These are phyloP conservation scores for Pycnococcus provasolii DNA, from an alignment of 139 green algal species.

Conservation along the genomic window DNA sequence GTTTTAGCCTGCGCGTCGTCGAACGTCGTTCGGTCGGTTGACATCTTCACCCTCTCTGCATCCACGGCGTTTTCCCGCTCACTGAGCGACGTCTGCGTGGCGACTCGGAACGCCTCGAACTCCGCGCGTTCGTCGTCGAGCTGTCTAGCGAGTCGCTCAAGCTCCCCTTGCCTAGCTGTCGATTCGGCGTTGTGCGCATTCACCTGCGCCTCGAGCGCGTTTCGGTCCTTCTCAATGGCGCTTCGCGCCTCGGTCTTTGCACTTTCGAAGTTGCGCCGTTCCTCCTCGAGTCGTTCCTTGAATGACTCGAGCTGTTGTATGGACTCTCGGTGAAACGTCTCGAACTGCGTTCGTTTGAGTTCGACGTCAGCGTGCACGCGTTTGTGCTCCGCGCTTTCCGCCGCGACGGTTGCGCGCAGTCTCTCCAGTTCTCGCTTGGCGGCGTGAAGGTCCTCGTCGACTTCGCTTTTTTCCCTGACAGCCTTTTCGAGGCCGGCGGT, in stretches of 20 bases:
- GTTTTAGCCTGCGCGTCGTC: no score
- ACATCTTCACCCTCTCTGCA: conserved; percentile 11
- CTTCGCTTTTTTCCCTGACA: no score
- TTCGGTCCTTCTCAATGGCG: background rate
- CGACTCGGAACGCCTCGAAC: conserved; percentile 4
- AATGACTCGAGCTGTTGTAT: conserved; percentile 17
- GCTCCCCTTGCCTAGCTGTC: background rate
- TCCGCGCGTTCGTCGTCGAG: conserved; percentile 19
- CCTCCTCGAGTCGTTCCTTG: background rate
- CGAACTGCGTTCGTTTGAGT: conserved; percentile 6
- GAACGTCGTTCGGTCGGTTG: background rate
- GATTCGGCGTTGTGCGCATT: background rate
- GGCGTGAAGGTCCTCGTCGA: no score
- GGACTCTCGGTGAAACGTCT: conserved; percentile 9
- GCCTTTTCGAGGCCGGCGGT: no score
- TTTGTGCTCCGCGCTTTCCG: background rate
- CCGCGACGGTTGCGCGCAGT: background rate
- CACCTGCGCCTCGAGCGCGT: conserved; percentile 11
- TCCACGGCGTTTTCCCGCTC: background rate
- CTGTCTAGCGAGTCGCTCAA: background rate
- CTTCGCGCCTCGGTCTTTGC: background rate
- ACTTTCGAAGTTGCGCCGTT: background rate
- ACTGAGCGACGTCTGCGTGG: background rate
- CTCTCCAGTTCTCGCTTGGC: no score
- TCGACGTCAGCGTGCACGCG: conserved; percentile 2